Base-by-base conservation (phyloP, 2,329 filamentous ascomycete genomes). In the Pseudogymnoascus sp. region DNA sequence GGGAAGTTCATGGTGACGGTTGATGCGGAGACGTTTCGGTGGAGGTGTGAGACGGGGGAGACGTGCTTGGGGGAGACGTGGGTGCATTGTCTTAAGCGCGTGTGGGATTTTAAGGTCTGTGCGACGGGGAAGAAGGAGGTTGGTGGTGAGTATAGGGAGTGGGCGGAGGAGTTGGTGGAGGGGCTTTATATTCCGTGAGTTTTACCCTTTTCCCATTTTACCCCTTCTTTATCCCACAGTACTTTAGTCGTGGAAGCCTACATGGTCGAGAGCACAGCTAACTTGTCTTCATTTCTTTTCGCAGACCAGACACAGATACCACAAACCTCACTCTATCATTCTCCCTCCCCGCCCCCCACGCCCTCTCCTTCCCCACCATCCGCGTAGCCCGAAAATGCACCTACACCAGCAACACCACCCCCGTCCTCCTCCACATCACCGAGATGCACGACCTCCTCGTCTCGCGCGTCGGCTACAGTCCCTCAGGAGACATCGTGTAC, bases 171-270 rank as follows among this genome's bases (percentile, higher is more conserved):
- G 10, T 44, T 73, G 3, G n/a, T 67, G 28, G 19, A 62, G 4
- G 67, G 67, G 11, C 62, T 73, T 3, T 68, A 68, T 60, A 67
- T 73, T 60, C 68, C 68, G 72, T 72, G 65, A 71, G 71, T 68
- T 1, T 6, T 2, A 4, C 13, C 4, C 13, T n/a, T 17, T n/a
- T 13, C 3, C 23, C 33, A 8, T 44, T 13, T 13, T 23, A 35
- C 33, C 61, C 9, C 9, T 15, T 26, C n/a, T 62, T 19, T 40
- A 40, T 17, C 36, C 36, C 36, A n/a, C 15, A 38, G 6, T 6
- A 35, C 26, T 44, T 64, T 19, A 60, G 17, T 13, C 4, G 26
- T 60, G 35, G 28, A 11, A 6, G 10, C 13, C 21, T 35, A 62
- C 19, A 42, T 13, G 65, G 61, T 17, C 19, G 60, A 28, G 60